Percentiles rank a stretch among this genome's conserved stretches.
phyloP scores from a whole-genome alignment of 139 green algal genomes.

The Chlamydomonas eustigma region DNA sequence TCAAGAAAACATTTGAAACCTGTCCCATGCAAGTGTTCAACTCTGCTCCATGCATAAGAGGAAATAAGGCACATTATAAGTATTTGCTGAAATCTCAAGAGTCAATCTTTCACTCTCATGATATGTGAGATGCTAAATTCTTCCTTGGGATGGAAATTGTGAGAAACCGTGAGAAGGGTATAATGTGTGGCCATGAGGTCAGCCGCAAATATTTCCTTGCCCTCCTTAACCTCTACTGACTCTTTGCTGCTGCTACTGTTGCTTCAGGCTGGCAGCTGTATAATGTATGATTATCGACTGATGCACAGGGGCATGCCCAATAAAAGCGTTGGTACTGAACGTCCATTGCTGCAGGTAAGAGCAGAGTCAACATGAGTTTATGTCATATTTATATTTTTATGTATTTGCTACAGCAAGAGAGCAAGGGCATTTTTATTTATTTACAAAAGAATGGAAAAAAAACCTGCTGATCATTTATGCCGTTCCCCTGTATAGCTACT shows the following conservation, averaged over 20 bases:
- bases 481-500: neutral
- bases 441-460: too few relatives aligned
- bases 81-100: too few relatives aligned
- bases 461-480: neutral
- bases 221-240: neutral
- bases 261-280: slow-evolving; percentile 1
- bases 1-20: too few relatives aligned
- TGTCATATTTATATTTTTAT: neutral
- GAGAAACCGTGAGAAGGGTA: too few relatives aligned
- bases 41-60: too few relatives aligned
- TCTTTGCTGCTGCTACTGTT: neutral
- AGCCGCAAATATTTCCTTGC: neutral
- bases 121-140: too few relatives aligned
- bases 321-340: neutral
- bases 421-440: too few relatives aligned
- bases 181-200: neutral
- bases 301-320: slow-evolving; percentile 25
- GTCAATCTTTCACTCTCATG: too few relatives aligned
- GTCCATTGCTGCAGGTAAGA: neutral
- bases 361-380: neutral
- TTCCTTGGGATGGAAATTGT: too few relatives aligned
- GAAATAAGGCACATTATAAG: neutral
- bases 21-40: too few relatives aligned
- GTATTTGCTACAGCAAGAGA: too few relatives aligned
- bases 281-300: slow-evolving; percentile 25